Conservation (phyloP, 2,329 filamentous ascomycete species). For the Colletotrichum tanaceti region DNA sequence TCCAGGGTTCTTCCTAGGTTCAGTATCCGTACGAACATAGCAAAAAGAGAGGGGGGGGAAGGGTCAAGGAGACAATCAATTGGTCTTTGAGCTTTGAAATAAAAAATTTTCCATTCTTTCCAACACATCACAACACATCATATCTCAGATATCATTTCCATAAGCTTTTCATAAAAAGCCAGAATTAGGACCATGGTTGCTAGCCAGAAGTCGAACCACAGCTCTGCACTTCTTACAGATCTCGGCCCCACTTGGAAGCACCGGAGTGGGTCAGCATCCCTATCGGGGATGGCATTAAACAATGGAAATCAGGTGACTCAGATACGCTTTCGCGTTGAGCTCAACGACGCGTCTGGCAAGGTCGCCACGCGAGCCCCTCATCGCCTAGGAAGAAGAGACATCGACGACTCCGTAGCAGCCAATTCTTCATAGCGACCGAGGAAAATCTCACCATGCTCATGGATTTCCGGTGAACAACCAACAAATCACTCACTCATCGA, state of each 20-base stretch:
- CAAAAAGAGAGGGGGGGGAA: background rate
- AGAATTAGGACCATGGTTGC: background rate
- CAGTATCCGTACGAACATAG: background rate
- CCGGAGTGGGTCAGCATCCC: background rate
- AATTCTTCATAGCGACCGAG: background rate
- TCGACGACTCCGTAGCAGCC: background rate
- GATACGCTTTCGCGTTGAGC: slow-evolving; percentile 40
- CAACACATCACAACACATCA: too few species aligned
- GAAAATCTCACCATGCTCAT: slow-evolving; percentile 13
- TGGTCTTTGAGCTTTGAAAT: background rate
- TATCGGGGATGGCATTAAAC: slow-evolving; percentile 7
- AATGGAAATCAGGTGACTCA: slow-evolving; percentile 33
- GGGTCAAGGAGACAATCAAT: background rate
- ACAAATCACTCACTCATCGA: background rate
- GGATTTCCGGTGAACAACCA: background rate
- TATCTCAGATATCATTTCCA: background rate
- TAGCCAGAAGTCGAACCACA: background rate
- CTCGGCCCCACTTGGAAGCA: slow-evolving; percentile 4
- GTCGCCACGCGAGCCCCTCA: slow-evolving; percentile 13
- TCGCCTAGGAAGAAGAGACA: background rate
- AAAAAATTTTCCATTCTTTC: background rate
- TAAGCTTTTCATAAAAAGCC: background rate
- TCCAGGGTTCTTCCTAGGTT: slow-evolving; percentile 27
- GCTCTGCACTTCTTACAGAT: background rate
- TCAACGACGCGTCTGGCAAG: slow-evolving; percentile 29